Conservation (phyloP, 352 stramenopile genomes). For the Thalassiosira hispida region DNA sequence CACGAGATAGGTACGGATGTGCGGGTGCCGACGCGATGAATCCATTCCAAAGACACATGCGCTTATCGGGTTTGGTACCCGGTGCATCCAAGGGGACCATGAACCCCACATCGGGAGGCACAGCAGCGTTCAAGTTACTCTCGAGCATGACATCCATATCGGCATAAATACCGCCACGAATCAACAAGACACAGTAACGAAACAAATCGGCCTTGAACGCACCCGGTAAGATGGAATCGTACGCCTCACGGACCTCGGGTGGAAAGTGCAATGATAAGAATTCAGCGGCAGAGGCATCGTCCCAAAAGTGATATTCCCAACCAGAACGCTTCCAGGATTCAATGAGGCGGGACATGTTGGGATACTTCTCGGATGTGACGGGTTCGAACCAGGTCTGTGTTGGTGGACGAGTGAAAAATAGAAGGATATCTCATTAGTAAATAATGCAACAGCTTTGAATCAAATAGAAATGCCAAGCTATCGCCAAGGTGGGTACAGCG, state of each 20-base stretch:
- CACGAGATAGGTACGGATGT: conserved; percentile 74
- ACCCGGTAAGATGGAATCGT: conserved; percentile 60
- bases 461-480: not conserved
- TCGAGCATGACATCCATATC: conserved; percentile 84
- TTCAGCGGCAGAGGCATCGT: conserved; percentile 54
- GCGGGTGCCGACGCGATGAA: conserved; percentile 79
- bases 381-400: conserved; percentile 65
- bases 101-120: conserved; percentile 77
- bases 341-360: conserved; percentile 67
- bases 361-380: conserved; percentile 63
- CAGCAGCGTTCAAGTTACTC: conserved; percentile 68
- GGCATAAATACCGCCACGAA: conserved; percentile 78
- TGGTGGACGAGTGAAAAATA: not conserved
- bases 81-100: conserved; percentile 75
- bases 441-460: not conserved
- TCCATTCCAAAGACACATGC: conserved; percentile 85
- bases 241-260: conserved; percentile 61
- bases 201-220: conserved; percentile 76
- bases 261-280: conserved; percentile 67
- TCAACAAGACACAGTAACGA: conserved; percentile 58
- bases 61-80: conserved; percentile 45
- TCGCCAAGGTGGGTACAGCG: too few species aligned
- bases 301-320: conserved; percentile 72
- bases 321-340: conserved; percentile 61
- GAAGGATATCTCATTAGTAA: conserved; percentile 1